These are phyloP conservation scores for Amesomyces nigricolor DNA, from an alignment of 2,329 filamentous ascomycete species.

Conservation along the genomic window DNA sequence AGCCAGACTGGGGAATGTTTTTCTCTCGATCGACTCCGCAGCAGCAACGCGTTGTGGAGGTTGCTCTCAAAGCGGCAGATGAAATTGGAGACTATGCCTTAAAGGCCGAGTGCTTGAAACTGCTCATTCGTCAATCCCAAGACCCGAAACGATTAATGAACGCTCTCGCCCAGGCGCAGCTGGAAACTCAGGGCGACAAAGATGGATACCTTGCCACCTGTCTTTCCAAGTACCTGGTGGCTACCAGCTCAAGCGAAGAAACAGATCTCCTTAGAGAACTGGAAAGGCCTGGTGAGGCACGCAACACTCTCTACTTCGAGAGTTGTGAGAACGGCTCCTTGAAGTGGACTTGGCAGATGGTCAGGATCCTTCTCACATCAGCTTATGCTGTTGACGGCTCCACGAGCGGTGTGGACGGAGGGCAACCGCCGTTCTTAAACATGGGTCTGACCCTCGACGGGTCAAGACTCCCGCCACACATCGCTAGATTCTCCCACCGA, in stretches of 20 bases:
- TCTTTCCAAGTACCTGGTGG: no score
- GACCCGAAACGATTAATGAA: no score
- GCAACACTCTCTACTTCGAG: neutral
- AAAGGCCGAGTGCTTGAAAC: constrained; percentile 13
- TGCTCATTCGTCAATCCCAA: neutral
- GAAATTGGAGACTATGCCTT: constrained; percentile 16
- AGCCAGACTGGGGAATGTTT: constrained; percentile 19
- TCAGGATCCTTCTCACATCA: neutral
- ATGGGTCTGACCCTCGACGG: neutral
- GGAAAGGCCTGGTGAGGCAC: no score
- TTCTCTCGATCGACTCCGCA: neutral
- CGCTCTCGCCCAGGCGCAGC: no score
- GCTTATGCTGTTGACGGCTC: neutral
- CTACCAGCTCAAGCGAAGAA: no score
- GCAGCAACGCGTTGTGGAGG: constrained; percentile 8
- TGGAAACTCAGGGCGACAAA: no score
- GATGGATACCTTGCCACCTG: no score
- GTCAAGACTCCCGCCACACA: neutral
- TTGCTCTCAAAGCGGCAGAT: constrained; percentile 13
- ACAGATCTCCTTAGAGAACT: no score
- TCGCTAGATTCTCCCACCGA: no score
- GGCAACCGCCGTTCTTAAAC: neutral
- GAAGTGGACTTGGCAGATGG: constrained; percentile 11
- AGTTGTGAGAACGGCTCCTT: constrained; percentile 6
- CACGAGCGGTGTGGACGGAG: neutral